Evolutionary conservation across 2,329 filamentous ascomycete species (phyloP).

Genomic region (Phoma sp.): DNA sequence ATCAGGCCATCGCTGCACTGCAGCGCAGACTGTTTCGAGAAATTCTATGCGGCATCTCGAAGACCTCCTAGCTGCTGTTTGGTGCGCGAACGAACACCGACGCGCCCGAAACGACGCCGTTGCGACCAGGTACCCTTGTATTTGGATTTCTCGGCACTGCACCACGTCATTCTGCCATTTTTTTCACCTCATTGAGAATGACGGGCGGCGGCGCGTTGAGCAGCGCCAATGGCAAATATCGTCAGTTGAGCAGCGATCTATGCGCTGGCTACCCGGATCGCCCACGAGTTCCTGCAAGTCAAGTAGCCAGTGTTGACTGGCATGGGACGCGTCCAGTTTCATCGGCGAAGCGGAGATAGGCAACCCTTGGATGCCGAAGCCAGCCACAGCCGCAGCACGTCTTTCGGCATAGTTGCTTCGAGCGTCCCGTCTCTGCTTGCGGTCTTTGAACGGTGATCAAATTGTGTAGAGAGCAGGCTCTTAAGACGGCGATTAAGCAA

Average conservation of each 20-base stretch:
- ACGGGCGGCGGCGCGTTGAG: conserved; percentile 10
- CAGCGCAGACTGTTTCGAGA: conserved; percentile 4
- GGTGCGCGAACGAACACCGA: conserved; percentile 17
- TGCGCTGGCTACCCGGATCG: not conserved
- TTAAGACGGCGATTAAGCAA: conserved; percentile 4
- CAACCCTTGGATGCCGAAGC: conserved; percentile 10
- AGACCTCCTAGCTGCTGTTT: not conserved
- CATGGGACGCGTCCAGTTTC: conserved; percentile 16
- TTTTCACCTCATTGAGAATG: conserved; percentile 1
- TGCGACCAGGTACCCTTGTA: not conserved
- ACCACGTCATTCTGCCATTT: conserved; percentile 16
- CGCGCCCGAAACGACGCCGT: conserved; percentile 13
- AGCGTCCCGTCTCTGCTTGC: conserved; percentile 1
- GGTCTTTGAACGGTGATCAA: not conserved
- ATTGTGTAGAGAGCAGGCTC: not conserved
- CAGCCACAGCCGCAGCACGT: conserved; percentile 19
- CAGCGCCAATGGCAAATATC: conserved; percentile 7
- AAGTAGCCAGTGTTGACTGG: conserved; percentile 5
- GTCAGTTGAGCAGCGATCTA: conserved; percentile 4
- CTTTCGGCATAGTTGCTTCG: conserved; percentile 18
- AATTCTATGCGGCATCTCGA: conserved; percentile 14
- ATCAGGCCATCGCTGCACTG: not conserved
- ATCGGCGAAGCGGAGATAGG: conserved; percentile 14
- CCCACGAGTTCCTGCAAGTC: not conserved
- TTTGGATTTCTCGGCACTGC: too few relatives aligned